Conservation (phyloP, 177 flowering plant genomes). For the Vitis hybrid region DNA sequence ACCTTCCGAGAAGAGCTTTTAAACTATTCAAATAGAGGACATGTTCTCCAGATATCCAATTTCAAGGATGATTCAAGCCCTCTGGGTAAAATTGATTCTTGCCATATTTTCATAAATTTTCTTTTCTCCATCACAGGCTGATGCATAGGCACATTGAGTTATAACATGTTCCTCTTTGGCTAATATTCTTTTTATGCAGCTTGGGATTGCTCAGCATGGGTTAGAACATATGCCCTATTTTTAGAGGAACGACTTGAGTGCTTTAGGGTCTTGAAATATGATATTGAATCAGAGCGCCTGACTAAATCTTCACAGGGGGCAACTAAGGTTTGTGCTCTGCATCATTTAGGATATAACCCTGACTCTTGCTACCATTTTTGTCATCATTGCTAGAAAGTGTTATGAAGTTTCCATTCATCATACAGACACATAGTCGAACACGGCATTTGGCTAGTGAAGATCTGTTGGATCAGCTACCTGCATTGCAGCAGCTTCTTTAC, state of each 20-base stretch:
- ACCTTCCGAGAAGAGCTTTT: slow-evolving; percentile 89
- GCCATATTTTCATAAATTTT: background rate
- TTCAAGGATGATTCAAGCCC: slow-evolving; percentile 97
- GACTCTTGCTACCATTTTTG: slow-evolving; percentile 1
- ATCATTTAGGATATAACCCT: background rate
- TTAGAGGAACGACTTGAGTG: slow-evolving; percentile 93
- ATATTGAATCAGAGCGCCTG: slow-evolving; percentile 79
- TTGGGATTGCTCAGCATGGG: slow-evolving; percentile 99
- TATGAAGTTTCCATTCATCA: background rate
- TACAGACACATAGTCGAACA: slow-evolving; percentile 76
- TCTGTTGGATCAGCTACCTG: slow-evolving; percentile 86
- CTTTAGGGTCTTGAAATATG: slow-evolving; percentile 72
- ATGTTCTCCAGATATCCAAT: slow-evolving; percentile 78
- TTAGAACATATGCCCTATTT: slow-evolving; percentile 90
- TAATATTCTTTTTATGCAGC: slow-evolving; percentile 47
- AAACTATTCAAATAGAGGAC: slow-evolving; percentile 65
- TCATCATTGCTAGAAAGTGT: background rate
- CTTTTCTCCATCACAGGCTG: background rate
- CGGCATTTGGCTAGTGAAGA: slow-evolving; percentile 62
- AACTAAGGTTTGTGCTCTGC: slow-evolving; percentile 48
- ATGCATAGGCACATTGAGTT: no score
- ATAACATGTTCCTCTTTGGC: slow-evolving; percentile 4
- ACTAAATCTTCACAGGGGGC: slow-evolving; percentile 50
- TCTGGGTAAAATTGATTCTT: slow-evolving; percentile 51
- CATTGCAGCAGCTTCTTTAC: slow-evolving; percentile 81